Base-by-base conservation (phyloP, 345 rosid genomes). In the Eucalyptus dawsonii region DNA sequence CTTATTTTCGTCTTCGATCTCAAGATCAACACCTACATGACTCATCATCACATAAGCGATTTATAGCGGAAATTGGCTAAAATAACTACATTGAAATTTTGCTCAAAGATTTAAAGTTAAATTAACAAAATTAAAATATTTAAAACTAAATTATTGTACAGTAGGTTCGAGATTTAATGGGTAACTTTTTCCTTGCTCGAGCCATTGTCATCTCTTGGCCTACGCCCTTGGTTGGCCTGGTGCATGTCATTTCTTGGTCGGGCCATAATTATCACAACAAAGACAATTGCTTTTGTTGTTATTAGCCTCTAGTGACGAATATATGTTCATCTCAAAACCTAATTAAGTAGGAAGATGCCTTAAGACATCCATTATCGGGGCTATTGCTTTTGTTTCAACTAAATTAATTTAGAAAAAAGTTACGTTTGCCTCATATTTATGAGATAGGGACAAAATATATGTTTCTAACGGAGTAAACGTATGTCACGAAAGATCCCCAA, bases 91-190 rank as follows among this genome's bases (percentile, higher is more conserved):
- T 69, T 34, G 4, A 1, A 69, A 69, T 34, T 69, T 9, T 5
- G 1, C 24, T 17, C 0, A 0, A 31, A 16, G 0, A 16, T 34
- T 10, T 31, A 69, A 5, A 3, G 3, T 5, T 34, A 34, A 34
- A 34, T 34, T 34, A 1, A 9, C 0, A 34, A 34, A 17, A 69
- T 69, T 69, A 5, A 69, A 69, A 34, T 34, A 3, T 4, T 17
- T 37, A 17, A 0, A 21, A 34, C 3, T 34, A 0, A 17, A 31
- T 15, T 69, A 15, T 0, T 0, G 6, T 31, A 3, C 3, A 1
- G 16, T 34, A 31, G 2, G 15, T 42, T n/a, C 1, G 1, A 34
- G 19, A 69, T 9, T 16, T 31, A 16, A 7, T 31, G 24, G 24
- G 22, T 67, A 31, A n/a, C 0, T 31, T 67, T 67, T 7, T 17